Base-by-base conservation (phyloP, 495 filamentous ascomycete genomes). In the Neurospora pannonica region DNA sequence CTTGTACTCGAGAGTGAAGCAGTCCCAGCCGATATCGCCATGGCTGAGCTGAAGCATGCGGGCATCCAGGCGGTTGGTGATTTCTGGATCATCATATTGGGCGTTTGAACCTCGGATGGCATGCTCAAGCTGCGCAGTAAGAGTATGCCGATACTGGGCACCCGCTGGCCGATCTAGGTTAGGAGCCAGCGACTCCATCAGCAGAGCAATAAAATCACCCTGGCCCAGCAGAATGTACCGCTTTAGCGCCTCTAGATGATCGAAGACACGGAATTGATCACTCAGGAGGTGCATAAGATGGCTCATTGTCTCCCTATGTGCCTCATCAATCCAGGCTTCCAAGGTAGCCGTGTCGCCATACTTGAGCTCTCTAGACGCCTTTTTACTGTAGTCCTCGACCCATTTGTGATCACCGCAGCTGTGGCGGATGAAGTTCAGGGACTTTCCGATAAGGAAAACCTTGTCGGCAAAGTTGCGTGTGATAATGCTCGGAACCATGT, bases 1-100 rank as follows among this genome's bases (percentile, higher is more conserved):
- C 82, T 97, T 97, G 84, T 99, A 99, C 81, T 99, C 97, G 38
- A 99, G 88, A 1, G 97, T 99, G 83, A 99, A 99, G 82, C 96
- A 97, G 81, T 99, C 97, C 97, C 97, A 99, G 74, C 97, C 97
- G 70, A 97, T 98, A 77, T 99, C 96, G 72, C 97, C 97, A 80
- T 97, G 94, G 71, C 91, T 93, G 70, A 97, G 88, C 81, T 98
- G 94, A 43, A 98, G 88, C 93, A 98, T 97, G 69, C 97, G 93
- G 17, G 96, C 94, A 83, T 99, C 97, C 10, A 99, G 88, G 21
- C 97, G 90, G 39, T 93, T 91, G 42, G 98, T 87, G 38, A 98
- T 94, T 79, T 99, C 97, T n/a, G 92, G 89, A 10, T 91, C 90
- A 82, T 99, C 97, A 79, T 93, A 97, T 80, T 98, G 97, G 21